Base-by-base conservation (phyloP, 129 eudicot species). In the Helianthus tuberosus region DNA sequence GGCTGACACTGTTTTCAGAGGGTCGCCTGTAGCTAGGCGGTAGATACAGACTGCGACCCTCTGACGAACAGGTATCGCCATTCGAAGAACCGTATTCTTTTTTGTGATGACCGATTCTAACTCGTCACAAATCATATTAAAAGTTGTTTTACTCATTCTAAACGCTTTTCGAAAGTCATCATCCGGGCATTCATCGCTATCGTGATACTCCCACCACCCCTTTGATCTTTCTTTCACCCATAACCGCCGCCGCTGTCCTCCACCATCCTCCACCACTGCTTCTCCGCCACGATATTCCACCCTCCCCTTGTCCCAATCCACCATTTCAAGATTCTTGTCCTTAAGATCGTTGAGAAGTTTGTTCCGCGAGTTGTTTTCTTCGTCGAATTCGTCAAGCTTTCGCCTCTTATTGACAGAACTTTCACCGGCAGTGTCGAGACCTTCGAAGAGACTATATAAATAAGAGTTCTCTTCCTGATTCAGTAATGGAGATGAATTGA, bases 181-280 rank as follows among this genome's bases (percentile, higher is more conserved):
- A 1, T 86, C 91, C 0, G 96, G 89, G 51, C 79, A 90, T 48
- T 78, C 85, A 0, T 78, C 77, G 64, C 90, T 86, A 46, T 72
- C 70, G 62, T 81, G 81, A 17, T 75, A 75, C 72, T 91, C 82
- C 94, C 97, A 88, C 97, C 97, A 91, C 68, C 82, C 94, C 25
- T 91, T 88, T 0, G 97, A 85, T 79, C 97, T 75, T 27, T 75
- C 79, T 70, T 91, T 91, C 75, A 91, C 89, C 97, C 97, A 88
- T 20, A 91, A 66, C 71, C 97, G 41, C 73, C 90, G 73, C 43
- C 81, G 86, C 14, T 41, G 68, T 43, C 35, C 66, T 25, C 79
- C 47, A 43, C 47, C 46, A 41, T 8, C 46, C 76, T 0, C 68
- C 46, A 5, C 46, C 46, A 8, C 47, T 43, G 10, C 47, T 43